These are phyloP conservation scores for Sophora flavescens DNA, from an alignment of 306 rosid genomes.

Conservation along the genomic window DNA sequence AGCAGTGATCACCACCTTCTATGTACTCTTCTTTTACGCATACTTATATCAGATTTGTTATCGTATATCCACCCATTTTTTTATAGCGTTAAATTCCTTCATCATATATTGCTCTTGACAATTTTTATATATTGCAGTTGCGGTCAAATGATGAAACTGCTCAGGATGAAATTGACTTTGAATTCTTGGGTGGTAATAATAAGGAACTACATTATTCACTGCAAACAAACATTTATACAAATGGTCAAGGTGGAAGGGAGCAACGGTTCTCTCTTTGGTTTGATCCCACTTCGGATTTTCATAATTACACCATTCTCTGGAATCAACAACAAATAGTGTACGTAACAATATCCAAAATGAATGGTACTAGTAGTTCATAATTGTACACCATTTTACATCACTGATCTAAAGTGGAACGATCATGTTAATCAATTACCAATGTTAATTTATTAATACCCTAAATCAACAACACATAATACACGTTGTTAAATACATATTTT, in stretches of 20 bases:
- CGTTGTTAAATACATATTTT: too few relatives aligned
- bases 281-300: conserved; percentile 45
- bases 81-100: too few relatives aligned
- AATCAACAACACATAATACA: too few relatives aligned
- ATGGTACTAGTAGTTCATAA: too few relatives aligned
- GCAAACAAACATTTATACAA: conserved; percentile 40
- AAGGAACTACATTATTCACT: conserved; percentile 8
- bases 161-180: conserved; percentile 52
- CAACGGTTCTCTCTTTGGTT: conserved; percentile 42
- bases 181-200: conserved; percentile 39
- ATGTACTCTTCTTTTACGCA: conserved; percentile 22
- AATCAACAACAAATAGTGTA: conserved; percentile 45
- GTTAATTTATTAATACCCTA: too few relatives aligned
- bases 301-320: conserved; percentile 43
- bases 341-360: neutral
- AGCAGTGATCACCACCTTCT: conserved; percentile 40
- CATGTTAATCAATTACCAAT: too few relatives aligned
- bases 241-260: conserved; percentile 35
- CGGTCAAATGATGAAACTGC: neutral
- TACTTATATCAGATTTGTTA: too few relatives aligned
- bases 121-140: conserved; percentile 32
- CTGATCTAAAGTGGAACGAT: too few relatives aligned
- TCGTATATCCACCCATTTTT: too few relatives aligned
- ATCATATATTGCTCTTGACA: neutral
- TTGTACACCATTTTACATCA: too few relatives aligned